Percentiles rank a stretch among this genome's conserved stretches.
phyloP scores from a whole-genome alignment of 495 filamentous ascomycete genomes.

The Neurospora tetrasperma region DNA sequence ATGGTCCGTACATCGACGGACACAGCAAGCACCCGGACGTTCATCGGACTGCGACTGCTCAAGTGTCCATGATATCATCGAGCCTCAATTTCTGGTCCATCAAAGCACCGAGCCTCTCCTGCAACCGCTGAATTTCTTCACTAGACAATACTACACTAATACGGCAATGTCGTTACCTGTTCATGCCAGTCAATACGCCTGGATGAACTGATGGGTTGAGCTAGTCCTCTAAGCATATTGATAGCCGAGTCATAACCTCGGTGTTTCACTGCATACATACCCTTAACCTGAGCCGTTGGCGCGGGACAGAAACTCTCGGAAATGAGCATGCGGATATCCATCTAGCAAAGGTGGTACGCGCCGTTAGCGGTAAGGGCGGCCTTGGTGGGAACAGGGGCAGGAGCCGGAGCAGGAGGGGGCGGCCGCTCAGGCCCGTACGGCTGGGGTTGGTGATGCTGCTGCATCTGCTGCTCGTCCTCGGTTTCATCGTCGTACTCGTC shows the following conservation, averaged over 20 bases:
- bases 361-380: slow-evolving; percentile 16
- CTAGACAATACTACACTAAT: background rate
- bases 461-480: slow-evolving; percentile 54
- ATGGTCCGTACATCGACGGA: background rate
- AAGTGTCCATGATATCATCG: background rate
- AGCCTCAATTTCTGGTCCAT: background rate
- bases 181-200: background rate
- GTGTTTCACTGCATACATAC: background rate
- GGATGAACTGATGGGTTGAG: background rate
- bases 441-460: slow-evolving; percentile 40
- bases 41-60: background rate
- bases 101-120: background rate
- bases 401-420: slow-evolving; percentile 38
- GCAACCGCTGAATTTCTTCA: background rate
- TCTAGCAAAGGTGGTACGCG: background rate
- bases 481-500: slow-evolving; percentile 41
- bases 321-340: background rate
- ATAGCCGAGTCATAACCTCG: background rate
- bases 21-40: background rate
- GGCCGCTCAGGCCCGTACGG: slow-evolving; percentile 45
- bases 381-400: slow-evolving; percentile 23
- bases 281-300: background rate
- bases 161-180: background rate
- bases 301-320: background rate
- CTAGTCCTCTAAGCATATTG: background rate